Evolutionary conservation across 1,284 basidiomycete species (phyloP), one percentile per base, ranked within the genome.

Genomic region (Apiotrichum veenhuisii): DNA sequence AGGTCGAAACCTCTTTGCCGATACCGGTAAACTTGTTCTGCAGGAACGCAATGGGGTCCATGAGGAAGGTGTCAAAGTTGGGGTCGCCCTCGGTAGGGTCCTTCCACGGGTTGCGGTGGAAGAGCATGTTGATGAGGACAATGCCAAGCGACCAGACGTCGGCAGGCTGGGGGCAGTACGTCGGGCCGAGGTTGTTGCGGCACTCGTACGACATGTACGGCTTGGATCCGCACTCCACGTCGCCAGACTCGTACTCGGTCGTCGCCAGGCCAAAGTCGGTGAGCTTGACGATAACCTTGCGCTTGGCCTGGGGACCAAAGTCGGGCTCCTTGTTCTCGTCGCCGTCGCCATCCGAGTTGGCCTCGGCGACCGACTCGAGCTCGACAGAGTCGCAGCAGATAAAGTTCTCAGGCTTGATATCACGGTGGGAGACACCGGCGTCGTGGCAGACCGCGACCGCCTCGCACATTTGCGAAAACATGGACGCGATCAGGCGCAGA

Each of bases 131-230:
- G 82, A 98, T 91, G 66, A 98, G 84, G 59, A 98, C 95, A 72
- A 98, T 95, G 58, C 95, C 96, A 63, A 98, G 83, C 27, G 94
- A 98, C 95, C 95, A 98, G 54, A 98, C 91, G 78, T 98, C 95
- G 59, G 96, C 95, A 61, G 91, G 90, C 66, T 87, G 88, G 55
- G 95, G 93, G 65, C 87, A 84, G 80, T 98, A 98, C 48, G 87
- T 89, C 59, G 91, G 90, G 30, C 89, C 88, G 64, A 95, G 82
- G 77, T 98, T 97, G 82, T 98, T 98, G 75, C 93, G 88, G 78
- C 95, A 98, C 81, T 98, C 94, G 75, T 88, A 98, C 68, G 92
- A 94, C 95, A 98, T 98, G 79, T 98, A 98, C 0, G 95, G 95
- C 61, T 94, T 93, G 76, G 91, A 95, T 56, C 95, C 95, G 78